Percentiles rank a stretch among this genome's conserved stretches.
These are phyloP conservation scores for Luvunga scandens DNA, from an alignment of 345 rosid genomes.

Conservation along the genomic window DNA sequence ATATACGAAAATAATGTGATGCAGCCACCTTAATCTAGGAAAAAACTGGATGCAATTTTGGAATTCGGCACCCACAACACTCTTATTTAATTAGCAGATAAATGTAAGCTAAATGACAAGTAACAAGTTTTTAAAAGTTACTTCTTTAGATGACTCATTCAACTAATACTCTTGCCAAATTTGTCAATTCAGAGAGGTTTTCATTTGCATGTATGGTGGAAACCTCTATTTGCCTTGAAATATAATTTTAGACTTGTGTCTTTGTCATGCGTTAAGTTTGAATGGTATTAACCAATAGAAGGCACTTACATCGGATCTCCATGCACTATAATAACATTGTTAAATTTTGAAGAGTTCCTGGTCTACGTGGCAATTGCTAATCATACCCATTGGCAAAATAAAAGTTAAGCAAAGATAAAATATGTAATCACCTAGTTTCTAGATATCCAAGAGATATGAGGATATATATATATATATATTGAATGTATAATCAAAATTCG, in stretches of 20 bases:
- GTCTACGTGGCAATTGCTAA: constrained; percentile 2
- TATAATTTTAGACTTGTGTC: not conserved
- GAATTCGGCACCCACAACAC: not conserved
- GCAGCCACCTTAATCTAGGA: not conserved
- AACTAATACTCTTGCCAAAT: constrained; percentile 2
- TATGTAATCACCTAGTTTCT: not conserved
- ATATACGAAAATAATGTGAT: no score
- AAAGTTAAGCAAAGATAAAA: not conserved
- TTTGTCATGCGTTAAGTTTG: not conserved
- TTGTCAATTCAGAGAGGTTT: not conserved
- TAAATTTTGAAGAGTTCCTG: not conserved
- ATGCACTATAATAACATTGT: not conserved
- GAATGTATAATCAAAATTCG: constrained; percentile 9
- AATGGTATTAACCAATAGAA: not conserved
- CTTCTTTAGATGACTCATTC: not conserved
- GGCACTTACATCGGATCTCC: constrained; percentile 2
- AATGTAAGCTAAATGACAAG: constrained; percentile 1
- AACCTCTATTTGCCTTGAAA: not conserved
- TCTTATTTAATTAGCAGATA: not conserved
- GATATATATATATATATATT: not conserved
- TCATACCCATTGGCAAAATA: not conserved
- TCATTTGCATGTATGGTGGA: not conserved
- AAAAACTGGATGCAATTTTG: not conserved
- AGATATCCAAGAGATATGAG: constrained; percentile 31
- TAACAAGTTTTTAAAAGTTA: constrained; percentile 2